Conservation (phyloP, 2,329 filamentous ascomycete genomes). For the Cladosporium oxysporum region DNA sequence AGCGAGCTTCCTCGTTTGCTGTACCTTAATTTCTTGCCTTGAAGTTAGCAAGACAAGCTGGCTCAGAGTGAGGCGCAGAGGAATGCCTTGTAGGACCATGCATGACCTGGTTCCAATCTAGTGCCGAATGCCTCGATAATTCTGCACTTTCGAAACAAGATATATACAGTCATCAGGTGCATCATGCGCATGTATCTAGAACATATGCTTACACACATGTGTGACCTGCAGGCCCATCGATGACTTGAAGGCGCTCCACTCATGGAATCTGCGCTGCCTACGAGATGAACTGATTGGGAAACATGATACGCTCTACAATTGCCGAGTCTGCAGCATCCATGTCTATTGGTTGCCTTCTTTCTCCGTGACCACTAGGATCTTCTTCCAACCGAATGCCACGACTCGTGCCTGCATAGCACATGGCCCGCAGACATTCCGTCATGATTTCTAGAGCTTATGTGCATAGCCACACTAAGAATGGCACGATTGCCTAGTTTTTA, state of each 20-base stretch:
- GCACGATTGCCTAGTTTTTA: neutral
- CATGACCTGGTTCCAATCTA: neutral
- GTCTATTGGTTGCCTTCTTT: neutral
- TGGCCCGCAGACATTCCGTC: neutral
- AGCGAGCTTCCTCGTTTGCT: no score
- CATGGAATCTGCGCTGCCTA: neutral
- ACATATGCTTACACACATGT: neutral
- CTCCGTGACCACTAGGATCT: neutral
- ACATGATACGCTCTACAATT: neutral
- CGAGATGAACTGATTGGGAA: neutral
- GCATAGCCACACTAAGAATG: neutral
- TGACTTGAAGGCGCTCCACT: neutral
- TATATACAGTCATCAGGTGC: neutral
- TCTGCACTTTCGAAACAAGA: neutral
- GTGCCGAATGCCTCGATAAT: neutral
- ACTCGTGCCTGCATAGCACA: neutral
- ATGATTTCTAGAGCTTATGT: neutral
- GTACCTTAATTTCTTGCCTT: neutral
- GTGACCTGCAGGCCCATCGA: no score
- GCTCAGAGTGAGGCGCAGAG: neutral
- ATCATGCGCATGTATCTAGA: neutral
- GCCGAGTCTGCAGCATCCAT: neutral
- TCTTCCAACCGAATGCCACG: neutral
- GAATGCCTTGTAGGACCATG: neutral
- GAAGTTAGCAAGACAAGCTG: neutral